Evolutionary conservation across 2,329 filamentous ascomycete genomes (phyloP), one percentile per base, ranked within the genome.

Genomic region (Peltaster fructicola): DNA sequence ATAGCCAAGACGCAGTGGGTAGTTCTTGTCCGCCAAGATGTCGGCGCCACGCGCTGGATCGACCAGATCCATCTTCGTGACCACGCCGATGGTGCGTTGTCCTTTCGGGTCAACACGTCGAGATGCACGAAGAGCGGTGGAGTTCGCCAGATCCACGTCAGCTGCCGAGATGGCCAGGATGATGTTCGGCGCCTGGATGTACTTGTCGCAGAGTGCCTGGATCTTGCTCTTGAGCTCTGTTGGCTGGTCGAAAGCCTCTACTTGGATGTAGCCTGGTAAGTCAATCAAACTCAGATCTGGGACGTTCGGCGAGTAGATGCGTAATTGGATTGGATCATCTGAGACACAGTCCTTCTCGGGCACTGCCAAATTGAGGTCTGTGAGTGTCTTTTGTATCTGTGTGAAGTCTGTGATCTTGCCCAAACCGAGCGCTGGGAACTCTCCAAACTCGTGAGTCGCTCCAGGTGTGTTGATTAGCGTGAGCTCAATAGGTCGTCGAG

Each of bases 61-160:
- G 6, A 98, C 84, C 12, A 98, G 63, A 43, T 98, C 88, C 85
- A 98, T 93, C 57, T 98, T 98, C 3, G 88, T 98, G 20, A 98
- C 74, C n/a, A 98, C 88, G 21, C 88, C 88, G 44, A 98, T 98
- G 0, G 88, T 98, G 33, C 88, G 68, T 54, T 98, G 88, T 27
- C 88, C 88, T 32, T 88, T 66, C 2, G 88, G 88, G 43, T 98
- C 88, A 14, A 95, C 84, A 38, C 85, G 68, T 34, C 88, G 68
- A 38, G 84, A 92, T 10, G 88, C 82, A 39, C 84, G 66, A 13
- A 98, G 55, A 5, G 88, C 84, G 5, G 88, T 88, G 2, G 88
- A 98, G 50, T 98, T 98, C 12, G 88, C 88, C 29, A 98, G 54
- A 58, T 98, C 88, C 10, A 98, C 88, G 52, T 98, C 88, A 13